Evolutionary conservation across 2,329 filamentous ascomycete species (phyloP).

Genomic region (Colletotrichum tabaci): DNA sequence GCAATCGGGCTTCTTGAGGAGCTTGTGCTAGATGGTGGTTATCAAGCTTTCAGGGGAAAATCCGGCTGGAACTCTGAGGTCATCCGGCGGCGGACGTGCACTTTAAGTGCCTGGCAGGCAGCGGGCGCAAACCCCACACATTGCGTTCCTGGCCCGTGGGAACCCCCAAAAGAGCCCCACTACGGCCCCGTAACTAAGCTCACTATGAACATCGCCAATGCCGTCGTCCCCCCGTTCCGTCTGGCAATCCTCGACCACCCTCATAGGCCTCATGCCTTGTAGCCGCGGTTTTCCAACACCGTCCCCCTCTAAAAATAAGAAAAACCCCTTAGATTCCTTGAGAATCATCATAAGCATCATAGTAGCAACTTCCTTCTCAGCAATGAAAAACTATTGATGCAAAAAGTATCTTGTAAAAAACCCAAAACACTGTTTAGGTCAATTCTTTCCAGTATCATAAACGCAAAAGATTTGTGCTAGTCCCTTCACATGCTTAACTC

Average conservation of each 20-base stretch:
- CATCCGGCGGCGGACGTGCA: conserved; percentile 26
- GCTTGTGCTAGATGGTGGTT: neutral
- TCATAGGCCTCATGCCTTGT: neutral
- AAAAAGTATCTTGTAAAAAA: neutral
- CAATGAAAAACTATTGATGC: neutral
- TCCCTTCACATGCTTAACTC: neutral
- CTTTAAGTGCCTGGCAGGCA: neutral
- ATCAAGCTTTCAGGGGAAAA: neutral
- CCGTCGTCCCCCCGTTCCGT: neutral
- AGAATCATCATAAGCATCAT: too few species aligned
- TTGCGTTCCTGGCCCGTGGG: conserved; percentile 3
- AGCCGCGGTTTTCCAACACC: too few species aligned
- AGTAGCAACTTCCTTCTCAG: neutral
- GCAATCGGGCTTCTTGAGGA: neutral
- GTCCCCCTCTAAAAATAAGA: too few species aligned
- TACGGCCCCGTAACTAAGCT: conserved; percentile 3
- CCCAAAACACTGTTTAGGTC: neutral
- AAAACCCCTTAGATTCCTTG: too few species aligned
- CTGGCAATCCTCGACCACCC: neutral
- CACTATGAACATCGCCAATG: neutral
- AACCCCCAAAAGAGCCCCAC: conserved; percentile 9
- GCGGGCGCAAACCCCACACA: conserved; percentile 5
- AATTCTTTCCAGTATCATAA: neutral
- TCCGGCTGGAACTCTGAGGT: conserved; percentile 19
- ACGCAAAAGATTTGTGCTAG: neutral